phyloP scores from a whole-genome alignment of 2,329 filamentous ascomycete genomes.

The Graphilbum ipis-grandicollis region DNA sequence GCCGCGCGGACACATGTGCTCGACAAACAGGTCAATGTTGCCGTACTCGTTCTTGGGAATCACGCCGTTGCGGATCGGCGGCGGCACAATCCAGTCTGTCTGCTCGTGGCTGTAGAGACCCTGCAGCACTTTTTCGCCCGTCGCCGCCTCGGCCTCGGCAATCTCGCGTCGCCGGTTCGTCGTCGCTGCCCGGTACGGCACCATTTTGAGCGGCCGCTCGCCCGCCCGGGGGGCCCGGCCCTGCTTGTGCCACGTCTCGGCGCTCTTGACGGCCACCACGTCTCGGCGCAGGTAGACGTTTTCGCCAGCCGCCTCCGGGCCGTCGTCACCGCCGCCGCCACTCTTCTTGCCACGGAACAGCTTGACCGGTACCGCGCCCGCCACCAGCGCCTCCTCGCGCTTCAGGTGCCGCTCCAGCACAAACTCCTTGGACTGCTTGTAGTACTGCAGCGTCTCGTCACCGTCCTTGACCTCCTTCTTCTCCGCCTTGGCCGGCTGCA shows the following conservation, averaged over 20 bases:
- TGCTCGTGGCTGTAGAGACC: conserved; percentile 71
- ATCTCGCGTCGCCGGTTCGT: conserved; percentile 75
- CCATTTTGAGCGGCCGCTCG: conserved; percentile 63
- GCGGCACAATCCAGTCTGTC: conserved; percentile 89
- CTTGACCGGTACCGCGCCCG: conserved; percentile 50
- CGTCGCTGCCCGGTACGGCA: conserved; percentile 83
- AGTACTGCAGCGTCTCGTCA: conserved; percentile 70
- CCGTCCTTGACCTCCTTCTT: conserved; percentile 59
- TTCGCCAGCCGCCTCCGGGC: conserved; percentile 38
- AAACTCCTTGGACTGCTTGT: conserved; percentile 73
- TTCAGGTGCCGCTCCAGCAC: conserved; percentile 74
- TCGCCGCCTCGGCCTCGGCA: conserved; percentile 63
- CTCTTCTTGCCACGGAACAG: conserved; percentile 55
- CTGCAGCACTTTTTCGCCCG: conserved; percentile 70
- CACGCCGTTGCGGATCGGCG: conserved; percentile 64
- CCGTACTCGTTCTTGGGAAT: conserved; percentile 93
- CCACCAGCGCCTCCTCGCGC: conserved; percentile 73
- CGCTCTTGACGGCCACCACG: conserved; percentile 71
- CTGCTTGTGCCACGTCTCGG: conserved; percentile 96
- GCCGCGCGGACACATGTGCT: conserved; percentile 72
- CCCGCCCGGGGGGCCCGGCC: conserved; percentile 59
- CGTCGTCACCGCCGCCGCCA: not conserved
- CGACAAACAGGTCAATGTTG: conserved; percentile 90
- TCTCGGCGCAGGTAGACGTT: conserved; percentile 68
- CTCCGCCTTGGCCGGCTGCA: conserved; percentile 54